A percentile compares a stretch with the other conserved stretches of the same genome.
Evolutionary conservation across 495 filamentous ascomycete genomes (phyloP).

Genomic region (Haplographium delicatum): DNA sequence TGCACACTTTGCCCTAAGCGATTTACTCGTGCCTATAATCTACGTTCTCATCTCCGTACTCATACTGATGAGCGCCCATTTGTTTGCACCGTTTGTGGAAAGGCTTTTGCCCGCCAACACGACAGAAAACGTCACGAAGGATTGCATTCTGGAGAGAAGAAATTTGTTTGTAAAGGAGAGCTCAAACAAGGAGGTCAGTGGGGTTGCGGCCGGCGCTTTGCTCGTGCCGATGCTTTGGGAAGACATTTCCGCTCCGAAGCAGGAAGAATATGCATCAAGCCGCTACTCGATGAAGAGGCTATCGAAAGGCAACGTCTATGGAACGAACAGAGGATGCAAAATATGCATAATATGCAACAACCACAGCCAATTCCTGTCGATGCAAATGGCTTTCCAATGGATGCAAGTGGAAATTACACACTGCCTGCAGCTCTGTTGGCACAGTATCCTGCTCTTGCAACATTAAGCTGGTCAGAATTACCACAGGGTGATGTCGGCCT

Average conservation of each 20-base stretch:
- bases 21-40: slow-evolving; percentile 84
- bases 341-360: slow-evolving; percentile 42
- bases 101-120: slow-evolving; percentile 92
- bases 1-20: slow-evolving; percentile 81
- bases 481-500: slow-evolving; percentile 23
- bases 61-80: slow-evolving; percentile 92
- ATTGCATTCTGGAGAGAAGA: slow-evolving; percentile 88
- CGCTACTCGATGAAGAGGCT: slow-evolving; percentile 84
- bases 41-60: slow-evolving; percentile 86
- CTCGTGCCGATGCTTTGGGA: slow-evolving; percentile 89
- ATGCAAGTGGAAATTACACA: slow-evolving; percentile 53
- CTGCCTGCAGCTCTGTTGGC: slow-evolving; percentile 82
- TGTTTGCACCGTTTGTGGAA: slow-evolving; percentile 93
- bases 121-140: slow-evolving; percentile 90
- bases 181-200: slow-evolving; percentile 76
- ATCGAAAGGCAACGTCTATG: slow-evolving; percentile 64
- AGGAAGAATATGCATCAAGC: slow-evolving; percentile 92
- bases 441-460: slow-evolving; percentile 81
- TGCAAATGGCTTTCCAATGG: slow-evolving; percentile 41
- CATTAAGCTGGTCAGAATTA: slow-evolving; percentile 25
- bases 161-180: slow-evolving; percentile 91
- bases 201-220: slow-evolving; percentile 92
- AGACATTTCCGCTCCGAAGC: slow-evolving; percentile 97
- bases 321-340: slow-evolving; percentile 60
- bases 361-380: slow-evolving; percentile 43